Base-by-base conservation (phyloP, 768 basidiomycete species). In the Tephrocybe sp. region DNA sequence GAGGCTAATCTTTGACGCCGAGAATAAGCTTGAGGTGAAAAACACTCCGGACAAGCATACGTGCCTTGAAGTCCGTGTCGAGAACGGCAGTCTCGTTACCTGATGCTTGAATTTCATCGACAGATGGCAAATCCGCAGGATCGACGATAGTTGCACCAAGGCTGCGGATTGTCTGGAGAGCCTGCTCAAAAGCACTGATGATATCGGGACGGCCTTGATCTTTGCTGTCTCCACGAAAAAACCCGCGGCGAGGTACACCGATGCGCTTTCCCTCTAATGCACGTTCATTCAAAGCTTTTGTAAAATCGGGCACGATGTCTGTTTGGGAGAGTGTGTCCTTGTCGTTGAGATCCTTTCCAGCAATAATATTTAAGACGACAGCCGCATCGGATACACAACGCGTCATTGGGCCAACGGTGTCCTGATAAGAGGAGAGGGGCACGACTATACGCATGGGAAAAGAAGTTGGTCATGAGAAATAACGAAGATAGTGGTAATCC, bases 21-120 rank as follows among this genome's bases (percentile, higher is more conserved):
- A 21, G 11, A 40, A 20, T 24, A 14, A 10, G n/a, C 24, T 17
- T 41, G n/a, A n/a, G 23, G 14, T n/a, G 14, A 40, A 10, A n/a
- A n/a, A n/a, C n/a, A n/a, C n/a, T n/a, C 38, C 25, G 10, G 4
- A 21, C 14, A 34, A 23, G 10, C 11, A 18, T 4, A 59, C 39
- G n/a, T 40, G 80, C 84, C 73, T 84, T 86, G 67, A 86, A 81
- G 57, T 86, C 84, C 0, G 71, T 67, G 9, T 70, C 58, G 15
- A 82, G 53, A 1, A 85, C 84, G 14, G 79, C 62, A 0, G 70
- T 77, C 62, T 85, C 82, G 49, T 81, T 80, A 7, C 74, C 73
- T 0, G 77, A 76, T 2, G 57, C 51, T n/a, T 72, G 60, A n/a
- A 81, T 72, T 53, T 81, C 81, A 1, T 75, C 71, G 2, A 76